Evolutionary conservation across 192 early-diverging fungal genomes (phyloP), one percentile per base, ranked within the genome.

Genomic region (Backusella westeae): DNA sequence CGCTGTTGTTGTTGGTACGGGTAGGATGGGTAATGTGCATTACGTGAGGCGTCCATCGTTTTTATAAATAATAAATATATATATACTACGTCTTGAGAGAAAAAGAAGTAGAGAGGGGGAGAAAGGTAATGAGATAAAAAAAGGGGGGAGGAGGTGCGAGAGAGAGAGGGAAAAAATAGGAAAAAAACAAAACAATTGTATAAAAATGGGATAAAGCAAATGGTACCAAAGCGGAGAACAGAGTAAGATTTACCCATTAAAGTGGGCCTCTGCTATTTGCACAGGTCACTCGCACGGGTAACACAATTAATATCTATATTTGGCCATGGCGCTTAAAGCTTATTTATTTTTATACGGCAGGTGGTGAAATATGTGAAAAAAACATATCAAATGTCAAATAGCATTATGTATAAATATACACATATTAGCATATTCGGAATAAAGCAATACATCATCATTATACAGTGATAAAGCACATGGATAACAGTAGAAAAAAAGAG

Each of bases 21-120:
- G 21, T 75, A 74, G 71, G 73, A 75, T 36, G 67, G n/a, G 41
- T 74, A 69, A 15, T 52, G 68, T 5, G 73, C 53, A 42, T 75
- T 74, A 63, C 73, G 26, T 71, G 72, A 35, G 14, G 39, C 49
- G 38, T 74, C 68, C 73, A 75, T 56, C 53, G 53, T 56, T 26
- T 56, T 56, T 56, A 56, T 21, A 56, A 21, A 56, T 44, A 44
- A 44, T 44, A 44, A 44, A 44, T 44, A 44, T 14, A 17, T 32
- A 44, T 44, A 17, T 44, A 17, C 42, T 44, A 17, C 15, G 15
- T 49, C 17, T 70, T 38, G 59, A 32, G 3, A 32, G 59, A 26
- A 23, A 26, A 19, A 65, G 29, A 65, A 14, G 59, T 39, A 39
- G 32, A 1, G 12, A 34, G 32, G 2, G 2, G 8, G 32, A 6